phyloP scores from a whole-genome alignment of 768 basidiomycete genomes.

The Leccinum truebloodii region DNA sequence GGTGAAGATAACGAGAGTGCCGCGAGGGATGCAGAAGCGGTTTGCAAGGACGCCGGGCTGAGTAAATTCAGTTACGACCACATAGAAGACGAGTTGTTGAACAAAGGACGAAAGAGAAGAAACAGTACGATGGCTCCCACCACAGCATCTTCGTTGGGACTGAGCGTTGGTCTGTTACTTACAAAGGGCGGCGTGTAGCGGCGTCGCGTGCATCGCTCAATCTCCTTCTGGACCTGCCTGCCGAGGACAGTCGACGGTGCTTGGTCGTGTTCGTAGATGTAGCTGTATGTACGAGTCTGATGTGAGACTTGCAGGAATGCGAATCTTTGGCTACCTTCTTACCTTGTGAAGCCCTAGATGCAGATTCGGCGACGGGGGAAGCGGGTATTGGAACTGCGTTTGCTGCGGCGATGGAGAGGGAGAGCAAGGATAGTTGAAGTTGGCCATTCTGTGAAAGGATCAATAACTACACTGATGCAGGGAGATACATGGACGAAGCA shows the following conservation, averaged over 20 bases:
- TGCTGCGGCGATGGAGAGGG: conserved; percentile 64
- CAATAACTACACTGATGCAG: neutral
- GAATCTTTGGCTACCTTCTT: conserved; percentile 1
- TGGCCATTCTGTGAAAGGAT: conserved; percentile 13
- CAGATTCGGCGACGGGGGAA: conserved; percentile 22
- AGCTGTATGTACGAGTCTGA: conserved; percentile 5
- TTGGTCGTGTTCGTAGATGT: conserved; percentile 41
- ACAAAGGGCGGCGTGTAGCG: conserved; percentile 73
- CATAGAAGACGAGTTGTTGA: neutral
- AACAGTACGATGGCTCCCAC: neutral
- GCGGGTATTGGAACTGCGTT: conserved; percentile 49
- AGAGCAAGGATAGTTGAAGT: conserved; percentile 52
- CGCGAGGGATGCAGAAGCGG: conserved; percentile 41
- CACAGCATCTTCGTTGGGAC: neutral
- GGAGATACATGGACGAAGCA: neutral
- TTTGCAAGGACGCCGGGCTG: conserved; percentile 40
- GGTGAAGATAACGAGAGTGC: conserved; percentile 43
- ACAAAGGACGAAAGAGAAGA: neutral
- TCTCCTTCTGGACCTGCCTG: conserved; percentile 67
- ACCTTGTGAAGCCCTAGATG: conserved; percentile 19
- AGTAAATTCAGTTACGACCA: conserved; percentile 7
- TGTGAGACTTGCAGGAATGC: conserved; percentile 1
- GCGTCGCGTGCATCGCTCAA: conserved; percentile 82
- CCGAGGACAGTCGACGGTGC: conserved; percentile 71
- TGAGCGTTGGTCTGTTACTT: conserved; percentile 37